phyloP scores from a whole-genome alignment of 768 basidiomycete genomes.

The Rhizopogon salebrosus region DNA sequence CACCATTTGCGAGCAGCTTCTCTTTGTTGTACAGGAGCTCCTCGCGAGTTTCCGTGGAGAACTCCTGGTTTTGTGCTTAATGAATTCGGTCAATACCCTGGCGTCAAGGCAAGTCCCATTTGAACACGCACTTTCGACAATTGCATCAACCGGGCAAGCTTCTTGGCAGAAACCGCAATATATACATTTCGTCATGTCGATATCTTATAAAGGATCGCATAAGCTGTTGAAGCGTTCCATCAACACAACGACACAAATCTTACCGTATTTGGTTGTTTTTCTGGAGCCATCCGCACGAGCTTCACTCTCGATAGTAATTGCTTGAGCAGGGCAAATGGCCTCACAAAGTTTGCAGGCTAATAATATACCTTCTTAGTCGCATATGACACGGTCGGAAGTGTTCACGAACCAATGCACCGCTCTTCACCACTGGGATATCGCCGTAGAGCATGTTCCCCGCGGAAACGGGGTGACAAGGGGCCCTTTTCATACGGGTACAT shows the following conservation, averaged over 20 bases:
- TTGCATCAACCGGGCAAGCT: constrained; percentile 98
- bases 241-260: constrained; percentile 16
- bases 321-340: constrained; percentile 98
- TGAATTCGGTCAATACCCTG: background rate
- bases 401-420: constrained; percentile 86
- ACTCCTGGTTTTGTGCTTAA: constrained; percentile 94
- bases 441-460: constrained; percentile 95
- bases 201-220: constrained; percentile 48
- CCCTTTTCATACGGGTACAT: constrained; percentile 99
- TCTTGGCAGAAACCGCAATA: constrained; percentile 99
- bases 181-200: constrained; percentile 99
- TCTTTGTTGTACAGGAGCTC: constrained; percentile 99
- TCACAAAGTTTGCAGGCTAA: constrained; percentile 98
- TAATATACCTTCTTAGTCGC: background rate
- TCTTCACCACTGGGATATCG: constrained; percentile 98
- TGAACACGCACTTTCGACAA: constrained; percentile 84
- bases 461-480: constrained; percentile 94
- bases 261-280: constrained; percentile 96
- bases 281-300: constrained; percentile 92
- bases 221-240: constrained; percentile 3
- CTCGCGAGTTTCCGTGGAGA: constrained; percentile 95
- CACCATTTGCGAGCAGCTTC: constrained; percentile 94
- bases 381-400: constrained; percentile 2
- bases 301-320: constrained; percentile 99
- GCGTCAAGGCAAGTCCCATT: constrained; percentile 8